phyloP scores from a whole-genome alignment of 805 yeast species.

The Candida saitoana region DNA sequence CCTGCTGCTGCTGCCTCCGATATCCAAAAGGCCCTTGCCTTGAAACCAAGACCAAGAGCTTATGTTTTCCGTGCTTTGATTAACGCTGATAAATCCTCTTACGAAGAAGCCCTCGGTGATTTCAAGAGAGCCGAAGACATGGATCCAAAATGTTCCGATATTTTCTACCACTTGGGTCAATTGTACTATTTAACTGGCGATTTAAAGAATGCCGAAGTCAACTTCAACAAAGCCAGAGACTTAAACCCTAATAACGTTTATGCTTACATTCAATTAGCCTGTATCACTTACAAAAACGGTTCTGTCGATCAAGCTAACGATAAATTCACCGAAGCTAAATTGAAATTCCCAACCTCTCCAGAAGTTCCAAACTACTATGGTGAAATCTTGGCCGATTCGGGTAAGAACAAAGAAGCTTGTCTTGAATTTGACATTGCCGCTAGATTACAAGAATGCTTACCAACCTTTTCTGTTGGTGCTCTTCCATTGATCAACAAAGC shows the following conservation, averaged over 20 bases:
- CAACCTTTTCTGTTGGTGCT: conserved; percentile 75
- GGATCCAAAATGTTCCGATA: conserved; percentile 72
- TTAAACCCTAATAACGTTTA: conserved; percentile 73
- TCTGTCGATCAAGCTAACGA: conserved; percentile 56
- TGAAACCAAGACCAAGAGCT: conserved; percentile 76
- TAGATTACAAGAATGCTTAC: conserved; percentile 69
- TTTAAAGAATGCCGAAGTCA: conserved; percentile 62
- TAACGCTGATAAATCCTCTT: conserved; percentile 72
- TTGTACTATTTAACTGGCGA: conserved; percentile 77
- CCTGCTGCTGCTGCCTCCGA: conserved; percentile 59
- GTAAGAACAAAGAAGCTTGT: conserved; percentile 66
- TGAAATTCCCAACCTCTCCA: conserved; percentile 78
- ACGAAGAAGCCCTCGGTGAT: conserved; percentile 54
- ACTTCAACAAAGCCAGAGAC: conserved; percentile 73
- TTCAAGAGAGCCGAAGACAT: conserved; percentile 68
- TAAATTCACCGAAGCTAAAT: conserved; percentile 64
- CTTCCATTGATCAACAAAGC: conserved; percentile 90
- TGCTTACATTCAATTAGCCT: conserved; percentile 89
- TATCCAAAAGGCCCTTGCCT: conserved; percentile 59
- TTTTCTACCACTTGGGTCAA: conserved; percentile 94
- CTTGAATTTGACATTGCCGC: conserved; percentile 84
- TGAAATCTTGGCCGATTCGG: conserved; percentile 82
- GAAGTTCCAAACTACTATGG: conserved; percentile 95
- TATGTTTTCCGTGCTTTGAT: conserved; percentile 79
- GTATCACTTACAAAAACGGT: conserved; percentile 80